Evolutionary conservation across 2,329 filamentous ascomycete genomes (phyloP), one percentile per base, ranked within the genome.

Genomic region (Microdochium bolleyi): DNA sequence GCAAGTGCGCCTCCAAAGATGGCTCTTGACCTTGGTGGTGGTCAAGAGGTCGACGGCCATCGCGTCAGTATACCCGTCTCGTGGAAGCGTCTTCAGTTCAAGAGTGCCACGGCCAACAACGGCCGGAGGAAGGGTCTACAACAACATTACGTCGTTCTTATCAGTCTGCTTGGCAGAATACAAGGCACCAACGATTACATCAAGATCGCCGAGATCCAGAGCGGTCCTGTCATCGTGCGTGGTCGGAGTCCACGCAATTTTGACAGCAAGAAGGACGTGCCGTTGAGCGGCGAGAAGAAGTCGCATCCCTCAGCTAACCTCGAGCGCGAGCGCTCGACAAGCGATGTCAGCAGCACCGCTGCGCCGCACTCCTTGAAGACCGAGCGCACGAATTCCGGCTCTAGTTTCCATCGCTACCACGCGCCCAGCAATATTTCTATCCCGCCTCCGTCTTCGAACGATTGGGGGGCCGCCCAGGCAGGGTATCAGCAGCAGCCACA

Each of bases 71-170:
- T 96, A 53, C 88, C 91, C 1, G 85, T 96, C 51, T 86, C 89
- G 32, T 97, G 92, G 92, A 96, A 96, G 69, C 79, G 92, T 52
- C 72, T 97, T 54, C 92, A 97, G 68, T 97, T 97, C 69, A 89
- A 95, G 63, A 94, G 96, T 61, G 92, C 92, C 2, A 97, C 92
- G 1, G 92, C 92, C 50, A 97, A 97, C 67, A 97, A 97, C 65
- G 92, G 92, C 13, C 83, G 92, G 52, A 82, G 92, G 59, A 96
- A 96, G 70, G 92, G 95, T 58, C 74, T 96, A 49, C 92, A 97
- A 66, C 92, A 97, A 68, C 92, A 96, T 67, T 97, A 96, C 66
- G 80, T 95, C 1, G 88, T 97, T 49, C 85, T 89, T 55, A 84
- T 97, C 54, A 91, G 86, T 67, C 78, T 96, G 10, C 74, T 94